Conservation (phyloP, 2,329 filamentous ascomycete species). For the Fusarium drepaniforme region DNA sequence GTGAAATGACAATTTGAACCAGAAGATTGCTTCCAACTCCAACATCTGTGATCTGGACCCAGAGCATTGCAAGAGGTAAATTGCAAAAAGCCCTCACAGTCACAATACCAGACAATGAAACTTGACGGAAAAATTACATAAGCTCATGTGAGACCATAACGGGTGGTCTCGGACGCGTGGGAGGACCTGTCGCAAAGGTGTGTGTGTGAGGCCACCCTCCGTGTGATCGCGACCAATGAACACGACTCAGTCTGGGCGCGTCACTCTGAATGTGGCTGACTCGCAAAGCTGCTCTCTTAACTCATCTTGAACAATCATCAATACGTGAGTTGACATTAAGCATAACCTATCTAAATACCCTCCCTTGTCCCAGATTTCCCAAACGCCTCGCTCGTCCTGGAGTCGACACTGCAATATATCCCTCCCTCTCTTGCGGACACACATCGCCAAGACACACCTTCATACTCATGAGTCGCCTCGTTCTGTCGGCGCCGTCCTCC, state of each 20-base stretch:
- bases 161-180: neutral
- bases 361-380: neutral
- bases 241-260: neutral
- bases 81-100: neutral
- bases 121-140: neutral
- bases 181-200: neutral
- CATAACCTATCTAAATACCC: constrained; percentile 7
- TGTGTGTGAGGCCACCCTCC: neutral
- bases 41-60: neutral
- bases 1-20: neutral
- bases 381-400: neutral
- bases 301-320: neutral
- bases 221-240: neutral
- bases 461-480: constrained; percentile 10
- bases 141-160: neutral
- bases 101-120: neutral
- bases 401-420: constrained; percentile 14
- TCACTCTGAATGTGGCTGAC: neutral
- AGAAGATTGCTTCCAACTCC: neutral
- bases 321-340: neutral
- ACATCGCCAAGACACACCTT: constrained; percentile 18
- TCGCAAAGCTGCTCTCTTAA: neutral
- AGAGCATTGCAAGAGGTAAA: neutral
- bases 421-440: constrained; percentile 5
- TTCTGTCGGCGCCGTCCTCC: constrained; percentile 13